Percentiles rank a stretch among this genome's conserved stretches.
phyloP scores from a whole-genome alignment of 225 moss, liverwort and hornwort species.

The Asterella californica region DNA sequence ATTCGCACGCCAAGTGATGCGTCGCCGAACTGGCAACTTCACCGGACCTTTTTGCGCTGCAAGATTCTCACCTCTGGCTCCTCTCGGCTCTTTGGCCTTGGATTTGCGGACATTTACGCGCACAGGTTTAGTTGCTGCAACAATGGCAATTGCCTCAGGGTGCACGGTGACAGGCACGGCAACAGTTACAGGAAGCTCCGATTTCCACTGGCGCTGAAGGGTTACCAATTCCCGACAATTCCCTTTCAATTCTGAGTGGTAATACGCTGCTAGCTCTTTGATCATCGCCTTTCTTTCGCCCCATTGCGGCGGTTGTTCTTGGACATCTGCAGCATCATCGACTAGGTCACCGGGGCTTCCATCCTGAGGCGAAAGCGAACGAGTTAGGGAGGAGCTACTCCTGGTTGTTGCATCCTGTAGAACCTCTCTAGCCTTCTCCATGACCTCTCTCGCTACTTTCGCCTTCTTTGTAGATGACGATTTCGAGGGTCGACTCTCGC shows the following conservation, averaged over 20 bases:
- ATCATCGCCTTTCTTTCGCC: slow-evolving; percentile 60
- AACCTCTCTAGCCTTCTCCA: slow-evolving; percentile 5
- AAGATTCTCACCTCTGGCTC: slow-evolving; percentile 33
- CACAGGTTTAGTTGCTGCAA: slow-evolving; percentile 11
- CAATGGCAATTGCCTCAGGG: slow-evolving; percentile 15
- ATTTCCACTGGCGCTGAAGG: slow-evolving; percentile 69
- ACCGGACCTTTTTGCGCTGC: slow-evolving; percentile 54
- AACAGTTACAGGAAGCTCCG: slow-evolving; percentile 22
- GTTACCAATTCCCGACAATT: slow-evolving; percentile 67
- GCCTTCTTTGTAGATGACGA: slow-evolving; percentile 11
- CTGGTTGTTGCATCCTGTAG: slow-evolving; percentile 12
- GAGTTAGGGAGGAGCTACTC: slow-evolving; percentile 17
- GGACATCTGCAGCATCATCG: slow-evolving; percentile 42
- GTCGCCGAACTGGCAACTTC: slow-evolving; percentile 61
- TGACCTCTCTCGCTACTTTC: slow-evolving; percentile 13
- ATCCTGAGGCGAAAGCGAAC: slow-evolving; percentile 14
- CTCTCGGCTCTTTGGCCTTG: slow-evolving; percentile 4
- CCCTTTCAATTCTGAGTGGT: slow-evolving; percentile 61
- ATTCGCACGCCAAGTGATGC: slow-evolving; percentile 75
- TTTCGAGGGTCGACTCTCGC: slow-evolving; percentile 7
- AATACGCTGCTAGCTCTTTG: slow-evolving; percentile 59
- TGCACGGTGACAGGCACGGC: slow-evolving; percentile 13
- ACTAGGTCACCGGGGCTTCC: slow-evolving; percentile 41
- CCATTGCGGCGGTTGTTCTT: slow-evolving; percentile 24
- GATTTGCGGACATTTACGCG: slow-evolving; percentile 15